Base-by-base conservation (phyloP, 805 yeast genomes). In the Pichia rugopelliculosa region DNA sequence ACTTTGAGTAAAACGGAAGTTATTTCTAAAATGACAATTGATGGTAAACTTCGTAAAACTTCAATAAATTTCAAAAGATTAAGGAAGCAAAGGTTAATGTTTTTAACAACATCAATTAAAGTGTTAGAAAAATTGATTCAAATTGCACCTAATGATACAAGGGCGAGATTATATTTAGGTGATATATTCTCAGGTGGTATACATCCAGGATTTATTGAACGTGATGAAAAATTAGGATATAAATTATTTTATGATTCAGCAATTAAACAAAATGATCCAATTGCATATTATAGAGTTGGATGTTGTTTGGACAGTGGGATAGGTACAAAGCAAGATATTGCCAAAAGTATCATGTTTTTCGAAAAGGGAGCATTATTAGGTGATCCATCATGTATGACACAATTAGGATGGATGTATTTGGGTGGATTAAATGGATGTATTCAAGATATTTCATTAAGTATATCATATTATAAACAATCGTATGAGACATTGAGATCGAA, bases 291-390 rank as follows among this genome's bases (percentile, higher is more conserved):
- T 65, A 67, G 91, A 42, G 74, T 80, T 1, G 93, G 84, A 0
- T 84, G 84, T 27, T 79, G 87, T 57, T 73, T 74, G 56, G 93
- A 86, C 60, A 69, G 82, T 59, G 83, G 87, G 17, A 72, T 76
- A 49, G 84, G 84, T 2, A 67, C 75, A 23, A 56, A 65, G 46
- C 59, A 68, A 37, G 75, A 76, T 55, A 44, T 60, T 20, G 64
- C 67, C 17, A 69, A 71, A 49, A 80, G 88, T 10, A 63, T 79
- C 23, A 57, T 66, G 13, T 79, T 75, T 66, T 84, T 79, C 63
- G 68, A 71, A 33, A 67, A 70, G 41, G 86, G 88, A 0, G 87
- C 90, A 3, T 64, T 70, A n/a, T 61, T 73, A 21, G 84, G 83
- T 6, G 79, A 76, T 53, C 77, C 75, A 4, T 74, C 80, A 13